Evolutionary conservation across 176 grass and related monocot genomes (phyloP), one percentile per base, ranked within the genome.

Genomic region (Ensete glaucum): DNA sequence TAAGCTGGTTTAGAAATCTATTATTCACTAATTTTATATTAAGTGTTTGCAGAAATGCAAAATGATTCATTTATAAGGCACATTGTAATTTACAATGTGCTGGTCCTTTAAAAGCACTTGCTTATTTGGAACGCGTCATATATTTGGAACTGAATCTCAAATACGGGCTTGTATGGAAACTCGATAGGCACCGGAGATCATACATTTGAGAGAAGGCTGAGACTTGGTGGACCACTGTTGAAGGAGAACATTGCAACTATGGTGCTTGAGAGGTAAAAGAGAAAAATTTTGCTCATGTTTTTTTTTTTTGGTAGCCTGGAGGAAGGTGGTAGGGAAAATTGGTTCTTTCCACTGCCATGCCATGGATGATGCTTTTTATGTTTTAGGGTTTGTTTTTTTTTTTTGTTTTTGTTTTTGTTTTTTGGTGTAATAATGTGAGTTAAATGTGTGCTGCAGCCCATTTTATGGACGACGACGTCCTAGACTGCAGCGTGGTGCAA

Each of bases 161-260:
- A 70, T 50, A 51, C 21, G 43, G 43, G 72, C 20, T 75, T 82
- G 59, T 74, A 10, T 82, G 21, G 54, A 74, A 75, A 75, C n/a
- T 77, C 79, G 1, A 72, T 62, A 93, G 95, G 95, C 58, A 98
- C 95, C 19, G 95, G 95, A 59, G 88, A 98, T 81, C 90, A 93
- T 75, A 93, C 95, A 68, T 98, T 98, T 76, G 90, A 98, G 77
- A 85, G 95, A 80, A 93, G 95, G 65, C 84, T 98, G 67, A 81
- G 80, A 21, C 90, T 98, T 49, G 94, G 90, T 72, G 90, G 82
- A 1, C 90, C 90, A 67, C 88, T 98, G 87, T 76, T 93, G 73
- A 93, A 93, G 70, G 77, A 93, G 75, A 98, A 98, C 76, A 93
- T 98, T 51, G 95, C 95, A 80, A 98, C 95, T 68, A 98, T 98